phyloP scores from a whole-genome alignment of 2,329 filamentous ascomycete species.

The Neofusicoccum cordaticola region DNA sequence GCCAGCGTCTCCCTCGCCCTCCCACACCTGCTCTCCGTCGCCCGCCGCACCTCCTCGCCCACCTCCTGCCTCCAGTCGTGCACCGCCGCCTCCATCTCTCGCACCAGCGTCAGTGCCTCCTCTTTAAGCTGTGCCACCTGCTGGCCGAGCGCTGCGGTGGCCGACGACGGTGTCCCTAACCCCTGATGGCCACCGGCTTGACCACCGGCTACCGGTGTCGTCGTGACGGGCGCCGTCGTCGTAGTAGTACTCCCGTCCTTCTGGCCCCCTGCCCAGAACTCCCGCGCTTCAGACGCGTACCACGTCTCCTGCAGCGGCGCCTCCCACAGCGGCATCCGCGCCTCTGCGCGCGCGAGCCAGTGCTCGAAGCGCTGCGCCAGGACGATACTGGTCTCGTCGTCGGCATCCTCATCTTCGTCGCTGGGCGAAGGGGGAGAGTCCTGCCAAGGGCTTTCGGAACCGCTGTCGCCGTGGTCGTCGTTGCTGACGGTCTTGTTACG shows the following conservation, averaged over 20 bases:
- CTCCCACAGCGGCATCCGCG: background rate
- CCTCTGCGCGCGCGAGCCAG: background rate
- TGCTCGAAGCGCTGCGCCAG: background rate
- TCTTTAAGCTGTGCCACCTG: background rate
- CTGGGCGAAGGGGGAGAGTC: no score
- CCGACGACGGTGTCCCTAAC: no score
- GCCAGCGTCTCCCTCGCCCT: background rate
- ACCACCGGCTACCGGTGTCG: background rate
- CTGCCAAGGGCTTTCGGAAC: background rate
- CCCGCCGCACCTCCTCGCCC: conserved; percentile 1
- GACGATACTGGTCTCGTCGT: background rate
- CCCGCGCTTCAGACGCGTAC: background rate
- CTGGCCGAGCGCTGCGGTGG: no score
- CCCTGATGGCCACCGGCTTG: background rate
- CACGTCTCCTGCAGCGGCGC: background rate
- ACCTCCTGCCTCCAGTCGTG: background rate
- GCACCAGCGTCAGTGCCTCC: background rate
- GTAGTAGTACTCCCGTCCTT: no score
- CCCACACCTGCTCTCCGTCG: background rate
- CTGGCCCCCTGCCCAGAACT: background rate
- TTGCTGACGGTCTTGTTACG: background rate
- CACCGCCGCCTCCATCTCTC: conserved; percentile 1
- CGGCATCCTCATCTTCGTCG: background rate
- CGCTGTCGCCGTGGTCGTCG: background rate
- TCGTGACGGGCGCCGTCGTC: background rate